Conservation (phyloP, 2,329 filamentous ascomycete species). For the Cercospora citrullina region DNA sequence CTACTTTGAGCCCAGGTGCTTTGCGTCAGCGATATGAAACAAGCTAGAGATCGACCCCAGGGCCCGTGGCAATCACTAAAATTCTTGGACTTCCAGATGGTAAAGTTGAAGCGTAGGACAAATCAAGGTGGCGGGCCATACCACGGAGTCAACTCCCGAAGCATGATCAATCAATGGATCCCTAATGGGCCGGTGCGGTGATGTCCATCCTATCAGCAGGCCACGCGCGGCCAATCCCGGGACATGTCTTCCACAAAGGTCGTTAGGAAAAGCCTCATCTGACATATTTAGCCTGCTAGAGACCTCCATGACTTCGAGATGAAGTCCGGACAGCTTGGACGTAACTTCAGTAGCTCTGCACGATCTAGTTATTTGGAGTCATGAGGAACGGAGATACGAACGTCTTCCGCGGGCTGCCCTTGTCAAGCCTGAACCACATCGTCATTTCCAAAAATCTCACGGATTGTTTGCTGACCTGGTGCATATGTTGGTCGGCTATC, state of each 20-base stretch:
- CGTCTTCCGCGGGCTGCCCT: background rate
- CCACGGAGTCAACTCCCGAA: slow-evolving; percentile 4
- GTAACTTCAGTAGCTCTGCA: background rate
- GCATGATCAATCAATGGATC: background rate
- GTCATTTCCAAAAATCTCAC: background rate
- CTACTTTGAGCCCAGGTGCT: background rate
- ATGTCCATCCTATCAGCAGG: slow-evolving; percentile 8
- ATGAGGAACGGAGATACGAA: slow-evolving; percentile 6
- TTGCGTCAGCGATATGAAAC: background rate
- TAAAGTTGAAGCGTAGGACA: background rate
- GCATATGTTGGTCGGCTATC: slow-evolving; percentile 3
- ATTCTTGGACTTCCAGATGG: background rate
- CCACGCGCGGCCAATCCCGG: slow-evolving; percentile 1
- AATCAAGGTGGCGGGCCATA: background rate
- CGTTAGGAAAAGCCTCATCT: background rate
- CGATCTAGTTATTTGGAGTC: background rate
- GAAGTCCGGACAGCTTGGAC: background rate
- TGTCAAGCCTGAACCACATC: background rate
- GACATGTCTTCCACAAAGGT: background rate
- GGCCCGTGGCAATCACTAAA: background rate
- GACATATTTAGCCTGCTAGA: slow-evolving; percentile 1
- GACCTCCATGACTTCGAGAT: background rate
- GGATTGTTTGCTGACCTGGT: slow-evolving; percentile 6
- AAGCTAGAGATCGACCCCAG: background rate
- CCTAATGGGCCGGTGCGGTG: background rate